Conservation (phyloP, 768 basidiomycete species). For the Suillus discolor region DNA sequence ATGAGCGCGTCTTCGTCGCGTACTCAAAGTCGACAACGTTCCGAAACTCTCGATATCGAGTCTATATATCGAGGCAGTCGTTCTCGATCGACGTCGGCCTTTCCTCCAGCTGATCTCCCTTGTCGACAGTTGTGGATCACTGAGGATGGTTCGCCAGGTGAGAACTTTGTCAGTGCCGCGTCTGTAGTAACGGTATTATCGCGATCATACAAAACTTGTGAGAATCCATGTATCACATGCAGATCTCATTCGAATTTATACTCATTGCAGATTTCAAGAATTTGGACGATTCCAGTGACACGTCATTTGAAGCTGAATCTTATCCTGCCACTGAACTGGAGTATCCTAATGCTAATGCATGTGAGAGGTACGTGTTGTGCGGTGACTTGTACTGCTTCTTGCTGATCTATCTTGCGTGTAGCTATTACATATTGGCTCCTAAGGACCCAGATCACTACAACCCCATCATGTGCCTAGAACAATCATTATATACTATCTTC, state of each 20-base stretch:
- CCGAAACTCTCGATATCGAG: slow-evolving; percentile 48
- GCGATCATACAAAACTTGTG: slow-evolving; percentile 72
- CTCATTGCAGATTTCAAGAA: slow-evolving; percentile 65
- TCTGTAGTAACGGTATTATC: slow-evolving; percentile 61
- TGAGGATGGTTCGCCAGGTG: slow-evolving; percentile 55
- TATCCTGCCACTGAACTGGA: slow-evolving; percentile 75
- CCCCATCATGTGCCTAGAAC: slow-evolving; percentile 79
- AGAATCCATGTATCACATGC: slow-evolving; percentile 28
- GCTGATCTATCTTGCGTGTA: slow-evolving; percentile 28
- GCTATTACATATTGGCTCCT: slow-evolving; percentile 77
- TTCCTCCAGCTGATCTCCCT: slow-evolving; percentile 40
- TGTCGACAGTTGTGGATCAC: slow-evolving; percentile 49
- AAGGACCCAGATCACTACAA: slow-evolving; percentile 88
- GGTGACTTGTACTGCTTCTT: slow-evolving; percentile 1
- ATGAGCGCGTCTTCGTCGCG: slow-evolving; percentile 40
- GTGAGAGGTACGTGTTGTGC: slow-evolving; percentile 56
- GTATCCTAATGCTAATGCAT: slow-evolving; percentile 72
- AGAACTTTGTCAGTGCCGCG: slow-evolving; percentile 62
- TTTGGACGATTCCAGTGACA: slow-evolving; percentile 61
- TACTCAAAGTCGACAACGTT: slow-evolving; percentile 42
- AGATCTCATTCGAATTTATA: slow-evolving; percentile 17
- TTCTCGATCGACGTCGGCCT: slow-evolving; percentile 65
- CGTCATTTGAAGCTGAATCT: slow-evolving; percentile 59
- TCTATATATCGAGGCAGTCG: slow-evolving; percentile 57
- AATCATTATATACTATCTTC: slow-evolving; percentile 69